Conservation (phyloP, 177 flowering plant species). For the Vitis hybrid region DNA sequence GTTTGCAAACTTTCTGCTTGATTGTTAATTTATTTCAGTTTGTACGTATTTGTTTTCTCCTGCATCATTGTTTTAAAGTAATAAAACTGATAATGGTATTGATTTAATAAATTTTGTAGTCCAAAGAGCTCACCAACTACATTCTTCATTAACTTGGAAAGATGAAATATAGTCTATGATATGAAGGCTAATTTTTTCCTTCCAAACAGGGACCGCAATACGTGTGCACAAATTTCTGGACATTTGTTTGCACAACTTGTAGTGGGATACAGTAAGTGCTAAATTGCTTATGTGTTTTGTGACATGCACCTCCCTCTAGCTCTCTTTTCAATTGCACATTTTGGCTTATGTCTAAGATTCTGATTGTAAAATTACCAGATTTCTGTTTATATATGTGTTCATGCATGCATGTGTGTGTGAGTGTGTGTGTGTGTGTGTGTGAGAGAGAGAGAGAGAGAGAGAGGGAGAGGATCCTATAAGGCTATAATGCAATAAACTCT, state of each 20-base stretch:
- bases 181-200: slow-evolving; percentile 10
- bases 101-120: neutral
- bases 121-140: too few species aligned
- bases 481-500: neutral
- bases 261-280: slow-evolving; percentile 94
- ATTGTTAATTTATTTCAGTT: neutral
- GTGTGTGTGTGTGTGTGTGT: too few species aligned
- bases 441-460: too few species aligned
- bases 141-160: neutral
- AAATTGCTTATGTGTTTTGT: neutral
- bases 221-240: slow-evolving; percentile 94
- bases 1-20: neutral
- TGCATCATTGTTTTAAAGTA: neutral
- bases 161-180: neutral
- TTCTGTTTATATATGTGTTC: too few species aligned
- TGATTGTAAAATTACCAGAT: too few species aligned
- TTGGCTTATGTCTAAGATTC: too few species aligned
- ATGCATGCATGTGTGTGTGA: too few species aligned
- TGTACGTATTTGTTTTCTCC: neutral
- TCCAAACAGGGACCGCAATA: slow-evolving; percentile 88
- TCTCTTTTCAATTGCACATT: neutral
- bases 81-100: neutral
- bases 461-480: neutral
- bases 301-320: neutral
- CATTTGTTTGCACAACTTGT: slow-evolving; percentile 89